phyloP scores from a whole-genome alignment of 768 basidiomycete genomes.

The Solioccasus polychromus region DNA sequence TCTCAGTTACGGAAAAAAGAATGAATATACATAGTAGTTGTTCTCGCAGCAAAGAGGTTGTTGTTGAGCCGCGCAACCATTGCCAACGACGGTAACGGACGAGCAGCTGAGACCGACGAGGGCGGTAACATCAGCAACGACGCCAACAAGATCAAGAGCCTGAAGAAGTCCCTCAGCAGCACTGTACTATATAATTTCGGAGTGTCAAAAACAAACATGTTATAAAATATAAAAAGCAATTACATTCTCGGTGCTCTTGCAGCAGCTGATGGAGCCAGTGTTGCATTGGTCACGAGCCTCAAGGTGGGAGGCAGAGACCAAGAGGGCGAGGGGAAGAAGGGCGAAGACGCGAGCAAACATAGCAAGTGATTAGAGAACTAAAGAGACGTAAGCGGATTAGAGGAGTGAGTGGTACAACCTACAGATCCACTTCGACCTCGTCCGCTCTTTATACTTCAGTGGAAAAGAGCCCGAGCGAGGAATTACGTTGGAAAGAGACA shows the following conservation, averaged over 20 bases:
- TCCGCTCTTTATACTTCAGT: constrained; percentile 15
- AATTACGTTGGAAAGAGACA: too few species aligned
- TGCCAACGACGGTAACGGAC: too few species aligned
- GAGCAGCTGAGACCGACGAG: background rate
- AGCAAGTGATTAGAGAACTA: background rate
- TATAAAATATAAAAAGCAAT: too few species aligned
- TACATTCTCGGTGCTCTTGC: too few species aligned
- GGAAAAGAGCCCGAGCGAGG: background rate
- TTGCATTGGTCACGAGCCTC: constrained; percentile 9
- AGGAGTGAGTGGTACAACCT: background rate
- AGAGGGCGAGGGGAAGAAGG: constrained; percentile 15
- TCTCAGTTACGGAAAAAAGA: too few species aligned
- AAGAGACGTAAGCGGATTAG: background rate
- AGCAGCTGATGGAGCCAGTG: too few species aligned
- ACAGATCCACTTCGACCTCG: background rate
- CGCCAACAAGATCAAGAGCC: background rate
- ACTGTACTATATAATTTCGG: too few species aligned
- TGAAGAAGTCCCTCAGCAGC: too few species aligned
- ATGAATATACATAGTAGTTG: background rate
- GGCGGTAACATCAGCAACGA: background rate
- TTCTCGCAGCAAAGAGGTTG: background rate
- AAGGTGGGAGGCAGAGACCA: constrained; percentile 8
- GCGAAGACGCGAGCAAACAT: constrained; percentile 22
- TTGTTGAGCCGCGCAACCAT: too few species aligned
- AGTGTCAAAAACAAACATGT: too few species aligned